phyloP scores from a whole-genome alignment of 306 rosid genomes.

The Parietaria judaica region DNA sequence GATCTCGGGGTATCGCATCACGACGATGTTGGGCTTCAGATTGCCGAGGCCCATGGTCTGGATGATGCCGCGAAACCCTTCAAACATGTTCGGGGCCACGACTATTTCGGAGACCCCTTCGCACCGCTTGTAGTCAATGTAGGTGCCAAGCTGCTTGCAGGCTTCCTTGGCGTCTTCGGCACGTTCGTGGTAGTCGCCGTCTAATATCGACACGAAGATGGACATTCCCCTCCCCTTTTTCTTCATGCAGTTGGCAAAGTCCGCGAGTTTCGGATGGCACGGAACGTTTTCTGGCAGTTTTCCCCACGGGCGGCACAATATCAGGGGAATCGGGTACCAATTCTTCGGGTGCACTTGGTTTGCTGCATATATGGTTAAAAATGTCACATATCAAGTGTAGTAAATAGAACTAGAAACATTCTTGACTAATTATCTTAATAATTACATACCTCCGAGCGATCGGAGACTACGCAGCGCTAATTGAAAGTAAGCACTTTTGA shows the following conservation, averaged over 20 bases:
- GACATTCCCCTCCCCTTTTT: conserved; percentile 99
- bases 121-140: conserved; percentile 91
- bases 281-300: conserved; percentile 97
- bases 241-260: conserved; percentile 97
- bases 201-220: conserved; percentile 81
- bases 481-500: conserved; percentile 99
- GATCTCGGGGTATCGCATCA: conserved; percentile 96
- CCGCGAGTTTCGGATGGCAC: conserved; percentile 99
- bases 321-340: conserved; percentile 95
- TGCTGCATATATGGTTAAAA: conserved; percentile 43
- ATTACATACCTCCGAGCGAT: conserved; percentile 81
- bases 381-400: conserved; percentile 13
- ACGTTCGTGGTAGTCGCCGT: conserved; percentile 89
- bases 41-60: conserved; percentile 99
- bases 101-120: conserved; percentile 99
- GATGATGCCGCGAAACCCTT: conserved; percentile 87
- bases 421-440: neutral
- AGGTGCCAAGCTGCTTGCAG: conserved; percentile 85
- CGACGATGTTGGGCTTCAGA: conserved; percentile 95
- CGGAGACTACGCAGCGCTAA: conserved; percentile 98
- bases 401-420: neutral
- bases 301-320: conserved; percentile 99
- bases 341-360: conserved; percentile 97
- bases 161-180: conserved; percentile 94
- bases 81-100: conserved; percentile 91